phyloP scores from a whole-genome alignment of 2,329 filamentous ascomycete genomes.

The Microdochium nivale region DNA sequence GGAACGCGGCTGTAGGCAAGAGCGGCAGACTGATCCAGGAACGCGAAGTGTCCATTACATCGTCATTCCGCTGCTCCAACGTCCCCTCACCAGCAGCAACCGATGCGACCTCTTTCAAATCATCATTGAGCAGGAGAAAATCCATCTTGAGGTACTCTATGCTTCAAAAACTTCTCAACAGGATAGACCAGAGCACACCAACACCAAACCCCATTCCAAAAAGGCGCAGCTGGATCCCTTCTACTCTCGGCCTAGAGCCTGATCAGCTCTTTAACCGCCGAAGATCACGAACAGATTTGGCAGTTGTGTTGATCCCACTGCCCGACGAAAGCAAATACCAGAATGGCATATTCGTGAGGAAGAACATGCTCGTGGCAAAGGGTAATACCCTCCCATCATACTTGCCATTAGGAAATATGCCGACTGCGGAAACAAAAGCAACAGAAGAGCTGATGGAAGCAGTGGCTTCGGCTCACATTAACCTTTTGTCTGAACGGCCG shows the following conservation, averaged over 20 bases:
- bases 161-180: conserved; percentile 12
- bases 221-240: conserved; percentile 18
- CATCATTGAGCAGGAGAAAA: conserved; percentile 1
- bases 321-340: conserved; percentile 17
- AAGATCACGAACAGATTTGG: neutral
- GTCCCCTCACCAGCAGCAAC: conserved; percentile 8
- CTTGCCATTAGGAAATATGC: conserved; percentile 24
- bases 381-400: conserved; percentile 22
- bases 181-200: conserved; percentile 6
- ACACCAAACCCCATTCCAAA: conserved; percentile 10
- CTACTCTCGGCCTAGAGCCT: conserved; percentile 11
- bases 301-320: neutral
- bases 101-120: conserved; percentile 10
- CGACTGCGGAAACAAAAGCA: conserved; percentile 31
- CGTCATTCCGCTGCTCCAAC: conserved; percentile 9
- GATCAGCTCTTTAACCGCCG: neutral
- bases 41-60: conserved; percentile 15
- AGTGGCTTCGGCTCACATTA: conserved; percentile 15
- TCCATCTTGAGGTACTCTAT: conserved; percentile 12
- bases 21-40: conserved; percentile 25
- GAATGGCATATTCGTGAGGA: conserved; percentile 35
- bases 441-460: conserved; percentile 23
- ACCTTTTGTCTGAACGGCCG: conserved; percentile 14
- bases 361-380: conserved; percentile 25
- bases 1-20: conserved; percentile 18